Evolutionary conservation across 2,329 filamentous ascomycete genomes (phyloP), one percentile per base, ranked within the genome.

Genomic region (Chaetomium olivaceum): DNA sequence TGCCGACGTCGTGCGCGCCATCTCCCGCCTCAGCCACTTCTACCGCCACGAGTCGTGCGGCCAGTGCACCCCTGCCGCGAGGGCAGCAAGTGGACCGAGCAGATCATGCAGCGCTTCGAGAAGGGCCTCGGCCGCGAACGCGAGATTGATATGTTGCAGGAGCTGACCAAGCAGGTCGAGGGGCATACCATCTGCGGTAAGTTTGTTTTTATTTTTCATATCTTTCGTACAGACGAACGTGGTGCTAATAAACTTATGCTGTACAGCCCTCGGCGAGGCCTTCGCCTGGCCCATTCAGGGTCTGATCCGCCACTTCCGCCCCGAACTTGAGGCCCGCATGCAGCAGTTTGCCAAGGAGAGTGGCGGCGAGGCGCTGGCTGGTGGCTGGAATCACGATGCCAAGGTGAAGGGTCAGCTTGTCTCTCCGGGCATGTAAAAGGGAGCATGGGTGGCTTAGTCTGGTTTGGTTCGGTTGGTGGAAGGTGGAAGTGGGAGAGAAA

Each of bases 91-190:
- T 99, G 95, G 95, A 97, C 94, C 12, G 91, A 96, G 80, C 93
- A 99, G 84, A 98, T 99, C 80, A 98, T 99, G 95, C 84, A 91
- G 80, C 90, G 95, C 64, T 96, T 99, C 74, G 93, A 96, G 84
- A 91, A 91, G 79, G 95, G 95, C 66, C 88, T 92, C 79, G 95
- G 91, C 67, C 89, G 91, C 69, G 88, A 90, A 79, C 87, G 95
- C 68, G 95, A 99, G 82, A 99, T 99, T 77, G 95, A 99, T 79
- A 99, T 99, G 95, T 87, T 99, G 72, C 95, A 97, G 83, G 95
- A 99, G 84, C 83, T 99, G 73, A 99, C 95, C 69, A 99, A 99
- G 86, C 95, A 99, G 82, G 95, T 99, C 68, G 95, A 99, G 83
- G 95, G 95, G 12, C 95, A 99, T 84, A 98, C 95, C 57, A 99